Percentiles rank a stretch among this genome's conserved stretches.
These are phyloP conservation scores for Carex myosuroides DNA, from an alignment of 176 grass and related monocot species.

Conservation along the genomic window DNA sequence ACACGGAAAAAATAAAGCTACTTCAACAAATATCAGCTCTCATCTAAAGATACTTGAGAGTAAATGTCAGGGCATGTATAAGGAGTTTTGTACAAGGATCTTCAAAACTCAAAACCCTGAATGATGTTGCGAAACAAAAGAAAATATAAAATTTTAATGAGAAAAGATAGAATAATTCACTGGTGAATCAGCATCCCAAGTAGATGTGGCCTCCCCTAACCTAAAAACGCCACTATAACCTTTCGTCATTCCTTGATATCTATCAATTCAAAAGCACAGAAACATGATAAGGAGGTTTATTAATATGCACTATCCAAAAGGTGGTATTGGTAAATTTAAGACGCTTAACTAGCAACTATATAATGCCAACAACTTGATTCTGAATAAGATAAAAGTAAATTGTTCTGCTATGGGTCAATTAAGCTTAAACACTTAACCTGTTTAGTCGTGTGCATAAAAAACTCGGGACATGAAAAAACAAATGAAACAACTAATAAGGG, in stretches of 20 bases:
- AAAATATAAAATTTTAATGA: neutral
- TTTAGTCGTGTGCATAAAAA: neutral
- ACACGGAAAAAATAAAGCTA: neutral
- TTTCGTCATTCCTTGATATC: slow-evolving; percentile 96
- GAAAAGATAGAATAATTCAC: slow-evolving; percentile 28
- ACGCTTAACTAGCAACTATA: neutral
- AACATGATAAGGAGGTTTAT: neutral
- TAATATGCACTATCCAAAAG: neutral
- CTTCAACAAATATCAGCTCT: too few relatives aligned
- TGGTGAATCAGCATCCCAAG: slow-evolving; percentile 98
- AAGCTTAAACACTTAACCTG: neutral
- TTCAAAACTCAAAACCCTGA: neutral
- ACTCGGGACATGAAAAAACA: neutral
- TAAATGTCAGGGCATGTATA: neutral
- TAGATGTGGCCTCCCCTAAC: slow-evolving; percentile 95
- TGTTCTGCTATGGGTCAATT: neutral
- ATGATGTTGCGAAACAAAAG: neutral
- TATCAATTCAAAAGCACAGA: slow-evolving; percentile 33
- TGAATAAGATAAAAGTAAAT: neutral
- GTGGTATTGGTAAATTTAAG: neutral
- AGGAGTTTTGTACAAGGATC: neutral
- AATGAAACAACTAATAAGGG: neutral
- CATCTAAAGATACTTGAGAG: too few relatives aligned
- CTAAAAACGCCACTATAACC: slow-evolving; percentile 86
- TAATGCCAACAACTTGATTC: neutral